Percentiles rank a stretch among this genome's conserved stretches.
Evolutionary conservation across 768 basidiomycete species (phyloP).

Genomic region (Hysterangium stoloniferum): DNA sequence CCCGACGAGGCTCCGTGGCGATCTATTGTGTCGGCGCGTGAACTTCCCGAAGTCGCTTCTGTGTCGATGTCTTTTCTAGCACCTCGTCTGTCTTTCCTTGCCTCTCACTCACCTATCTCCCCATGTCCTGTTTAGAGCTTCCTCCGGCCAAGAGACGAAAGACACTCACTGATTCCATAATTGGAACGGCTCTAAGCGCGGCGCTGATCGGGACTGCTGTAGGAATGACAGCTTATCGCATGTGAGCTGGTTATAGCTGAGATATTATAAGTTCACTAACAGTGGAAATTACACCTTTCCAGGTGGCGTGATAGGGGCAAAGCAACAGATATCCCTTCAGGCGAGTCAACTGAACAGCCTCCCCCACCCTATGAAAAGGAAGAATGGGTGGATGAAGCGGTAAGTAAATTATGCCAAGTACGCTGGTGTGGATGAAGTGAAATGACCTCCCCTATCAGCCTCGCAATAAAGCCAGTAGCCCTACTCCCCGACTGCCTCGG

Average conservation of each 20-base stretch:
- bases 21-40: slow-evolving; percentile 15
- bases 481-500: slow-evolving; percentile 26
- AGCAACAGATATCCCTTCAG: slow-evolving; percentile 30
- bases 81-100: slow-evolving; percentile 19
- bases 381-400: slow-evolving; percentile 36
- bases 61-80: slow-evolving; percentile 11
- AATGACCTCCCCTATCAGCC: background rate
- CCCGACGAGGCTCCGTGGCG: background rate
- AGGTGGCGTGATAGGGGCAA: slow-evolving; percentile 79
- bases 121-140: slow-evolving; percentile 42
- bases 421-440: background rate
- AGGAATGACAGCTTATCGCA: slow-evolving; percentile 76
- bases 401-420: background rate
- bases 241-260: slow-evolving; percentile 42
- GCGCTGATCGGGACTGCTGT: slow-evolving; percentile 84
- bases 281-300: slow-evolving; percentile 1
- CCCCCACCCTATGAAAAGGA: slow-evolving; percentile 36
- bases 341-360: slow-evolving; percentile 35
- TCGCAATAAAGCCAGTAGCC: background rate
- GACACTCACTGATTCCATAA: slow-evolving; percentile 73
- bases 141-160: slow-evolving; percentile 73
- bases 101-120: slow-evolving; percentile 1
- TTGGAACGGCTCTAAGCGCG: slow-evolving; percentile 77
- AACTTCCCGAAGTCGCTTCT: slow-evolving; percentile 23
- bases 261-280: background rate